A percentile compares a stretch with the other conserved stretches of the same genome.
These are phyloP conservation scores for Geotrichum histeridarum DNA, from an alignment of 1,139 yeast species.

Conservation along the genomic window DNA sequence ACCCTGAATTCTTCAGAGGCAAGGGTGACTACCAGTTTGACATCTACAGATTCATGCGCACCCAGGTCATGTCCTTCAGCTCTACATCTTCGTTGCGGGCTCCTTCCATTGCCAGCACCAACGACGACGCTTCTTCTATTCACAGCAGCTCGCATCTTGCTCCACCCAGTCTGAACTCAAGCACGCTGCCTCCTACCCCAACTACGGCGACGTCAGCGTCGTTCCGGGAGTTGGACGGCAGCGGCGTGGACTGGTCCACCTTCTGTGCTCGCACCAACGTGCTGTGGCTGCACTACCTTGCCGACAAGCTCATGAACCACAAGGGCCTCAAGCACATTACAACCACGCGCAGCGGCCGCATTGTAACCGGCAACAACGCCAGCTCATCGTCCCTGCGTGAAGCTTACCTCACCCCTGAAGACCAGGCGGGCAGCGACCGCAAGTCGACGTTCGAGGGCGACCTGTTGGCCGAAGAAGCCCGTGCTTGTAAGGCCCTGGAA, in stretches of 20 bases:
- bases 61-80: slow-evolving; percentile 21
- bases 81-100: background rate
- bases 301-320: slow-evolving; percentile 39
- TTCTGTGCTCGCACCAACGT: slow-evolving; percentile 44
- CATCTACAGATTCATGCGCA: slow-evolving; percentile 47
- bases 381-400: slow-evolving; percentile 24
- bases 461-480: slow-evolving; percentile 24
- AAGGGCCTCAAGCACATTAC: slow-evolving; percentile 35
- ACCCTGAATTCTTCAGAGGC: slow-evolving; percentile 50
- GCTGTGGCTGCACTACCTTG: slow-evolving; percentile 48
- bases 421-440: background rate
- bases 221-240: slow-evolving; percentile 7
- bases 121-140: background rate
- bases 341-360: slow-evolving; percentile 29
- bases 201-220: slow-evolving; percentile 4
- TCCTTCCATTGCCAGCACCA: background rate
- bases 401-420: slow-evolving; percentile 22
- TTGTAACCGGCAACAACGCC: slow-evolving; percentile 16
- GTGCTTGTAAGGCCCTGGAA: slow-evolving; percentile 30
- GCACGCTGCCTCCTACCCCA: background rate
- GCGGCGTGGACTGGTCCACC: slow-evolving; percentile 41
- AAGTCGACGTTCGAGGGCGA: slow-evolving; percentile 11
- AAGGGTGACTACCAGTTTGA: slow-evolving; percentile 51
- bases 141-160: background rate
- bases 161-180: background rate